A percentile compares a stretch with the other conserved stretches of the same genome.
Evolutionary conservation across 495 filamentous ascomycete genomes (phyloP).

Genomic region (Bathelium albidoporum): DNA sequence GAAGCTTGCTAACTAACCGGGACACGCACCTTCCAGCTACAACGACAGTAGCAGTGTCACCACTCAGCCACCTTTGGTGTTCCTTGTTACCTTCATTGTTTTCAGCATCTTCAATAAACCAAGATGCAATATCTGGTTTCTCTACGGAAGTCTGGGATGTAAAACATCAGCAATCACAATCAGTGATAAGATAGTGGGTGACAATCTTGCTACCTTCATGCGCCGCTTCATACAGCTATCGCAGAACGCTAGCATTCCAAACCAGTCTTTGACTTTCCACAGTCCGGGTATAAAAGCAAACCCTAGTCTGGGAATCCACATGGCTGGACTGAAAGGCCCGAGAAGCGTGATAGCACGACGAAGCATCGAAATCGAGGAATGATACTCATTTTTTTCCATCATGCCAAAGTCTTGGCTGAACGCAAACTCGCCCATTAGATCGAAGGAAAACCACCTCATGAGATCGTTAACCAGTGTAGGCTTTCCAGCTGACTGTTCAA

Average conservation of each 20-base stretch:
- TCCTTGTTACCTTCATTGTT: conserved; percentile 12
- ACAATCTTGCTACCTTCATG: conserved; percentile 11
- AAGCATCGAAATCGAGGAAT: background rate
- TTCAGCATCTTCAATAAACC: background rate
- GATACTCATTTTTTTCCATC: conserved; percentile 22
- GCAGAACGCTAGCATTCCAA: conserved; percentile 26
- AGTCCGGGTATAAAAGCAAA: conserved; percentile 26
- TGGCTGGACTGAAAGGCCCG: conserved; percentile 28
- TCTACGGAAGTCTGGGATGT: background rate
- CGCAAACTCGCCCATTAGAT: conserved; percentile 34
- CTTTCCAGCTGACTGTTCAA: background rate
- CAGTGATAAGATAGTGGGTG: too few species aligned
- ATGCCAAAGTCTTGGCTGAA: conserved; percentile 35
- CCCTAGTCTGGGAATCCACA: conserved; percentile 31
- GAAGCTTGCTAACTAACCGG: background rate
- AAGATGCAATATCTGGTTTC: conserved; percentile 1
- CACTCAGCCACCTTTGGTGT: background rate
- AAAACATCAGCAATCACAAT: background rate
- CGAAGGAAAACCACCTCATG: background rate
- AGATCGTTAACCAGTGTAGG: background rate
- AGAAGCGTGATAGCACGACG: conserved; percentile 10
- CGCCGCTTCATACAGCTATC: conserved; percentile 28
- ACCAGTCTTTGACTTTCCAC: conserved; percentile 26
- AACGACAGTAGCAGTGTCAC: background rate
- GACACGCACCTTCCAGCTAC: background rate